These are phyloP conservation scores for Barbatosphaeria neglecta DNA, from an alignment of 495 filamentous ascomycete species.

Conservation along the genomic window DNA sequence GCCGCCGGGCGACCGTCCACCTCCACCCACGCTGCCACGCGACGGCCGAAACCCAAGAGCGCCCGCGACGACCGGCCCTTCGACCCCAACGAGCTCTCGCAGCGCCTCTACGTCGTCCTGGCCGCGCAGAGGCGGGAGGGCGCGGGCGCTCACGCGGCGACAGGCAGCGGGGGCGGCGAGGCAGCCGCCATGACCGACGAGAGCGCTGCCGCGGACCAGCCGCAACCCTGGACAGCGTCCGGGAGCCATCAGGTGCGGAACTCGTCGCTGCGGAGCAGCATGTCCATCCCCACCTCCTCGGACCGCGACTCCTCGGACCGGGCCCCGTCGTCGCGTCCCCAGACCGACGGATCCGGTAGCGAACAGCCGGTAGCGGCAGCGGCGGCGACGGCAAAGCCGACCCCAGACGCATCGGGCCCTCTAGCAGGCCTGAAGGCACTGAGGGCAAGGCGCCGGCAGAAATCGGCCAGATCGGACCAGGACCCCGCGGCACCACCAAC, in stretches of 20 bases:
- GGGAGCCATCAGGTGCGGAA: background rate
- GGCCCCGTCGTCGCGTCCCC: background rate
- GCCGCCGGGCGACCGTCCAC: background rate
- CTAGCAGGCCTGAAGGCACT: background rate
- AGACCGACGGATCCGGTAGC: background rate
- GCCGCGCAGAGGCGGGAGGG: conserved; percentile 23
- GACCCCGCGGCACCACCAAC: background rate
- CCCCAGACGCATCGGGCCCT: background rate
- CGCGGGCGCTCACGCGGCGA: conserved; percentile 12
- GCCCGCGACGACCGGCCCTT: conserved; percentile 29
- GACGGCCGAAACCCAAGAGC: too few relatives aligned
- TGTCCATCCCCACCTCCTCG: background rate
- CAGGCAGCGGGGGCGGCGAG: conserved; percentile 4
- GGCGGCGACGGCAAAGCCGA: background rate
- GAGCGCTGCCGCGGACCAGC: conserved; percentile 5
- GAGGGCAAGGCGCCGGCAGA: background rate
- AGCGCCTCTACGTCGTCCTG: conserved; percentile 30
- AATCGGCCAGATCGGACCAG: background rate
- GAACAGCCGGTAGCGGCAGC: background rate
- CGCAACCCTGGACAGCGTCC: conserved; percentile 1
- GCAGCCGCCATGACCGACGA: conserved; percentile 6
- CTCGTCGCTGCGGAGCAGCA: background rate
- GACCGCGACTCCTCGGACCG: background rate
- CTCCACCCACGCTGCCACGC: background rate
- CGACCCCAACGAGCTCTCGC: conserved; percentile 37